Evolutionary conservation across 345 rosid species (phyloP), one percentile per base, ranked within the genome.

Genomic region (Rubroshorea leprosula): DNA sequence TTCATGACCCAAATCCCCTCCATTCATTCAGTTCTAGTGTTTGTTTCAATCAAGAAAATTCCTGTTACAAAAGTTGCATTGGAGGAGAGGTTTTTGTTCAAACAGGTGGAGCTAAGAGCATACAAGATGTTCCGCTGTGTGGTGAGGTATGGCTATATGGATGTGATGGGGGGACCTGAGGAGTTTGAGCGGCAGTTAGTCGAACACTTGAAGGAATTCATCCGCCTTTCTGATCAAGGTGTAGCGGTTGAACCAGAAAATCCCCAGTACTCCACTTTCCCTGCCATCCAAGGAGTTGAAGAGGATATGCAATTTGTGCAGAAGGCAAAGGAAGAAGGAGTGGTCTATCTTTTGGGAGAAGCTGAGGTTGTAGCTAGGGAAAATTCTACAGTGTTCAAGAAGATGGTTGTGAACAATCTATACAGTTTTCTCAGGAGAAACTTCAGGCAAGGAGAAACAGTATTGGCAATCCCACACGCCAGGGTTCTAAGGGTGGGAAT

Each of bases 131-230:
- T 88, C 63, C 69, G 92, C 2, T 88, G 96, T 23, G 79, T 87
- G 0, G 94, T 80, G 13, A 79, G 97, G 64, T 85, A 80, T 52
- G 94, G 88, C 2, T 83, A 90, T 50, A 71, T 71, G 9, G 91
- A 86, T 48, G 62, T 54, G 13, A 70, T 67, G 13, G 79, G 49
- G 22, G 82, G 75, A 21, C 38, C 74, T 4, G 50, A 58, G 0
- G 83, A 63, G 67, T 81, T 85, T 6, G 90, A 83, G 73, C 71
- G 64, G 6, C 80, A 76, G 58, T 66, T 84, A 23, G 70, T 75
- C 1, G 73, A 82, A 15, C 25, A 74, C 68, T 39, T 80, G 56
- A 81, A 80, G 52, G 85, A 80, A 24, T 87, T 77, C 50, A 77
- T 85, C 41, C 78, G 74, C 45, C 77, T 41, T 61, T 86, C 94